A percentile compares a stretch with the other conserved stretches of the same genome.
Evolutionary conservation across 768 basidiomycete genomes (phyloP).

Genomic region (Gautieria morchelliformis): DNA sequence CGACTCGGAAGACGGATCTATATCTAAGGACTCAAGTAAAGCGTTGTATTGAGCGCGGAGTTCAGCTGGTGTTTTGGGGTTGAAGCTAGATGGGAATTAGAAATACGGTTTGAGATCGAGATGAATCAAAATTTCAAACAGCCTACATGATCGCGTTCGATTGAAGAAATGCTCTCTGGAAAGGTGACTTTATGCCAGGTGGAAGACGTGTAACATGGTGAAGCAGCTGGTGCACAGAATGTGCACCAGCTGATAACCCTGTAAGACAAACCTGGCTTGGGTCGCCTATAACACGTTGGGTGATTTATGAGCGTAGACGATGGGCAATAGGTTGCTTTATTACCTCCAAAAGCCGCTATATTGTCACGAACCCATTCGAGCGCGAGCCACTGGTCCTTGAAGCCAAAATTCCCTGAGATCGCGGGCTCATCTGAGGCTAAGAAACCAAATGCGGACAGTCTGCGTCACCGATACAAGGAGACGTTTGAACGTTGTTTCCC

Average conservation of each 20-base stretch:
- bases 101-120: background rate
- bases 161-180: slow-evolving; percentile 55
- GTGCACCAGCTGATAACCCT: slow-evolving; percentile 73
- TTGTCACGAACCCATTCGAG: slow-evolving; percentile 65
- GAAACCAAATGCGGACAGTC: slow-evolving; percentile 70
- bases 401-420: slow-evolving; percentile 68
- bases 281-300: slow-evolving; percentile 34
- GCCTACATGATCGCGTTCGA: slow-evolving; percentile 63
- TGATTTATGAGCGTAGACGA: background rate
- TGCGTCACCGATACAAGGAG: background rate
- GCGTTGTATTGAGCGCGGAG: slow-evolving; percentile 54
- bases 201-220: slow-evolving; percentile 61
- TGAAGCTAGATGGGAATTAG: slow-evolving; percentile 26
- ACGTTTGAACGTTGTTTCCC: too few relatives aligned
- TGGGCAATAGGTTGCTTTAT: slow-evolving; percentile 1
- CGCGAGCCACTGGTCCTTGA: slow-evolving; percentile 78
- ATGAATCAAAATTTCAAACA: background rate
- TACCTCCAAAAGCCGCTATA: slow-evolving; percentile 61
- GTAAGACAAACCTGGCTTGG: slow-evolving; percentile 49
- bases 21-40: slow-evolving; percentile 43
- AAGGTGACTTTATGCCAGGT: slow-evolving; percentile 45
- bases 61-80: slow-evolving; percentile 51
- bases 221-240: slow-evolving; percentile 67
- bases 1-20: slow-evolving; percentile 44
- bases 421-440: slow-evolving; percentile 54